Percentiles rank a stretch among this genome's conserved stretches.
Evolutionary conservation across 2,329 filamentous ascomycete genomes (phyloP).

Genomic region (Neurospora sp.): DNA sequence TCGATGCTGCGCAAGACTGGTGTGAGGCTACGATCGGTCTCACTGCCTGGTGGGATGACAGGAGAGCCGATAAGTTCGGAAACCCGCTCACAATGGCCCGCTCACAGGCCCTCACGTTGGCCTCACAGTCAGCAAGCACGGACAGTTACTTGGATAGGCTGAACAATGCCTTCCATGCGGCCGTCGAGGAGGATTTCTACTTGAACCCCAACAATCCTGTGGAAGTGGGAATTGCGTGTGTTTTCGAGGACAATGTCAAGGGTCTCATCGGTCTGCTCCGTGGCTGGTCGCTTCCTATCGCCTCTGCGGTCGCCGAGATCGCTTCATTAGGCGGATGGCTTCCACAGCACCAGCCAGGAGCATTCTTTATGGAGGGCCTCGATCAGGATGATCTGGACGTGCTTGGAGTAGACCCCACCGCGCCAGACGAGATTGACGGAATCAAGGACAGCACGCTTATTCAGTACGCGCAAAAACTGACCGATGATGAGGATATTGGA

Average conservation of each 20-base stretch:
- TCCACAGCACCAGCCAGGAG: slow-evolving; percentile 44
- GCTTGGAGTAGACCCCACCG: slow-evolving; percentile 54
- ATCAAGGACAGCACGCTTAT: slow-evolving; percentile 73
- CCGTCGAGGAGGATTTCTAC: slow-evolving; percentile 60
- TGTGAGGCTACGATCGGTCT: slow-evolving; percentile 78
- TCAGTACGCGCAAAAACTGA: slow-evolving; percentile 61
- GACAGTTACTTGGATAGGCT: slow-evolving; percentile 68
- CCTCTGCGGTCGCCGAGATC: slow-evolving; percentile 71
- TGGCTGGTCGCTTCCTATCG: slow-evolving; percentile 71
- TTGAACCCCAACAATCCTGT: slow-evolving; percentile 67
- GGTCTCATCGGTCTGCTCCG: slow-evolving; percentile 65
- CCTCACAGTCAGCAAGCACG: slow-evolving; percentile 37
- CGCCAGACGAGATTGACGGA: slow-evolving; percentile 50
- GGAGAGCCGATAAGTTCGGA: slow-evolving; percentile 34
- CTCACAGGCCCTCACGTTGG: slow-evolving; percentile 26
- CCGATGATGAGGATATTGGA: slow-evolving; percentile 43
- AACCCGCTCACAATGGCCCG: slow-evolving; percentile 25
- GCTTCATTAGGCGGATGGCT: slow-evolving; percentile 81
- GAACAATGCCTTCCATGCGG: slow-evolving; percentile 59
- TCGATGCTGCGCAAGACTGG: slow-evolving; percentile 79
- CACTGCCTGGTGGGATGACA: slow-evolving; percentile 87
- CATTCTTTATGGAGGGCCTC: slow-evolving; percentile 54
- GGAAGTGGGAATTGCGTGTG: slow-evolving; percentile 72
- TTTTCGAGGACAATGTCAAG: slow-evolving; percentile 75
- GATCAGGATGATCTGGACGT: slow-evolving; percentile 81